Evolutionary conservation across 2,329 filamentous ascomycete genomes (phyloP), one percentile per base, ranked within the genome.

Genomic region (Phoma herbarum): DNA sequence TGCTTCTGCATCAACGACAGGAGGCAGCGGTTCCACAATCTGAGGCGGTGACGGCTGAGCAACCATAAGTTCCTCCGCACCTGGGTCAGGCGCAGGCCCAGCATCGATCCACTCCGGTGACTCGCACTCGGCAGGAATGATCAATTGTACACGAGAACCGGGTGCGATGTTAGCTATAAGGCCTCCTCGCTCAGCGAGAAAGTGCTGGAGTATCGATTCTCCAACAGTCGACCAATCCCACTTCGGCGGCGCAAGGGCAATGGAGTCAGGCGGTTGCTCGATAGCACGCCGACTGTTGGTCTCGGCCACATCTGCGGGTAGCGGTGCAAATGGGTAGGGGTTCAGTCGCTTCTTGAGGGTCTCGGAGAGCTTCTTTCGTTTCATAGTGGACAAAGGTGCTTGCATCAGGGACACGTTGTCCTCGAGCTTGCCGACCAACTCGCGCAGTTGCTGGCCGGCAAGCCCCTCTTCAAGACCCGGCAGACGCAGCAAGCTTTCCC

Each of bases 331-430:
- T 2, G 74, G 77, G 43, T 85, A 88, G 1, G 83, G 81, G 69
- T 86, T 84, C 37, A 85, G 77, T 41, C 83, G 82, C 45, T 79
- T 80, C 66, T 81, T 83, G n/a, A 88, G 72, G 26, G 81, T 77
- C 43, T 78, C 79, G 12, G 83, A 80, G 12, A 88, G 75, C 45
- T 81, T 79, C 61, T 82, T 83, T 14, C 75, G 75, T 60, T 82
- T 84, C 60, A 82, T 79, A 25, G 78, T 77, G 39, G 81, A 81
- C 3, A 83, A 67, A 3, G 84, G 83, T 5, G 81, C 73, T 65
- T 85, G 83, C 39, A 81, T 74, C 23, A 83, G 71, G 10, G 86
- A 86, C 14, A 88, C 73, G 41, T 79, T 80, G 70, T 89, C 87
- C 53, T 84, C 76, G 3, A 89, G 71, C 25, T 80, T 77, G 22